Percentiles rank a stretch among this genome's conserved stretches.
phyloP scores from a whole-genome alignment of 768 basidiomycete genomes.

The Strobilomyces confusus region DNA sequence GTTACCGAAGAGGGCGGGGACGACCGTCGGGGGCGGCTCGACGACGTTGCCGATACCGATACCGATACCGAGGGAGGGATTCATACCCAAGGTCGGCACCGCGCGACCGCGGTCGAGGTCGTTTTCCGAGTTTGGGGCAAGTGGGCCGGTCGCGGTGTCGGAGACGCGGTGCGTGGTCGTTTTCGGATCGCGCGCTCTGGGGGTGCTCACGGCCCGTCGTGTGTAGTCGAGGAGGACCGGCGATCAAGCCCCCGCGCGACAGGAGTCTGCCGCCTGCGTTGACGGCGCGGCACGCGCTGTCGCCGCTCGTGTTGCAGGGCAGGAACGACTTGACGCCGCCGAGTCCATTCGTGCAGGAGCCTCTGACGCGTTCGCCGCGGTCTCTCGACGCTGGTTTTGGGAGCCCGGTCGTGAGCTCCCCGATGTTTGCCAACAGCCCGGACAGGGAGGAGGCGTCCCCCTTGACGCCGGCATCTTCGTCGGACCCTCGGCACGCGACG shows the following conservation, averaged over 20 bases:
- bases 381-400: not conserved
- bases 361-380: slow-evolving; percentile 7
- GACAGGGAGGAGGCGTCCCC: slow-evolving; percentile 23
- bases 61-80: slow-evolving; percentile 55
- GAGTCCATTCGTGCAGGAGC: slow-evolving; percentile 35
- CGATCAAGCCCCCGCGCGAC: slow-evolving; percentile 8
- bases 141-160: slow-evolving; percentile 1
- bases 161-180: slow-evolving; percentile 17
- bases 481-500: slow-evolving; percentile 6
- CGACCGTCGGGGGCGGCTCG: not conserved
- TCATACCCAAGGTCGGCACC: slow-evolving; percentile 52
- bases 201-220: not conserved
- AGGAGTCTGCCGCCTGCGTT: slow-evolving; percentile 20
- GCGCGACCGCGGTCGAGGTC: slow-evolving; percentile 61
- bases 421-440: slow-evolving; percentile 1
- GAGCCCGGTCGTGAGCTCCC: slow-evolving; percentile 14
- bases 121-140: slow-evolving; percentile 66
- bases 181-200: not conserved
- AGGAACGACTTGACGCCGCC: slow-evolving; percentile 23
- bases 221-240: slow-evolving; percentile 26
- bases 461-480: slow-evolving; percentile 11
- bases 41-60: slow-evolving; percentile 1
- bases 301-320: slow-evolving; percentile 17
- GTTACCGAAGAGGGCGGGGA: slow-evolving; percentile 20
- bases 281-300: slow-evolving; percentile 14